These are phyloP conservation scores for Cunninghamia lanceolata DNA, from an alignment of 75 land plant species.

Conservation along the genomic window DNA sequence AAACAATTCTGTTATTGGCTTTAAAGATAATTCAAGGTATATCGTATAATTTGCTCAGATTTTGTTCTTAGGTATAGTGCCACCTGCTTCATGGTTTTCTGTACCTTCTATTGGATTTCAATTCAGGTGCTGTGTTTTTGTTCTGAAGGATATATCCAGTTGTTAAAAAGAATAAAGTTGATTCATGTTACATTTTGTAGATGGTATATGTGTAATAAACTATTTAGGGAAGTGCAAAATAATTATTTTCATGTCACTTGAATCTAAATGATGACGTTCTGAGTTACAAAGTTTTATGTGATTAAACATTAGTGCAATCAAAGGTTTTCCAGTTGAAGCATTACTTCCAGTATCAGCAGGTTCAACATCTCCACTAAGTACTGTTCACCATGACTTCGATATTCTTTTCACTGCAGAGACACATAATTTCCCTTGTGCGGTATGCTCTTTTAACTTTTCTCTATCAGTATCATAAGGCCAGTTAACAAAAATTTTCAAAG, in stretches of 20 bases:
- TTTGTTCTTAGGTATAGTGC: not conserved
- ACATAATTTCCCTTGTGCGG: constrained; percentile 98
- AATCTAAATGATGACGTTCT: not conserved
- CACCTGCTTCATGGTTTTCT: not conserved
- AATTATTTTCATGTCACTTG: not conserved
- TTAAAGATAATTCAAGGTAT: constrained; percentile 84
- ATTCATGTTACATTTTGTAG: not conserved
- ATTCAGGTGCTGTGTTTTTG: not conserved
- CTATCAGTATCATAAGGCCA: not conserved
- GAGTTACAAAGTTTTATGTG: constrained; percentile 2
- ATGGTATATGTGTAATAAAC: not conserved
- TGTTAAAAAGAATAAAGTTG: not conserved
- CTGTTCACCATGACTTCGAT: constrained; percentile 48
- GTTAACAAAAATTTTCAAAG: not conserved
- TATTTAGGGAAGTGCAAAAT: not conserved
- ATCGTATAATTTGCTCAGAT: not conserved
- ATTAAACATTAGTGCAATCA: constrained; percentile 64
- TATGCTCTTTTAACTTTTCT: constrained; percentile 18
- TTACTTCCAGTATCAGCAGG: constrained; percentile 69
- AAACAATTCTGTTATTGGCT: constrained; percentile 93
- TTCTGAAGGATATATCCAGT: not conserved
- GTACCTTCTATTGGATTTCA: constrained; percentile 1
- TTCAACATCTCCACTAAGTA: constrained; percentile 47
- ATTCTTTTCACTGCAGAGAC: constrained; percentile 97
- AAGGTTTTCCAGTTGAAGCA: constrained; percentile 56